Base-by-base conservation (phyloP, 2,329 filamentous ascomycete genomes). In the Fusarium equiseti region DNA sequence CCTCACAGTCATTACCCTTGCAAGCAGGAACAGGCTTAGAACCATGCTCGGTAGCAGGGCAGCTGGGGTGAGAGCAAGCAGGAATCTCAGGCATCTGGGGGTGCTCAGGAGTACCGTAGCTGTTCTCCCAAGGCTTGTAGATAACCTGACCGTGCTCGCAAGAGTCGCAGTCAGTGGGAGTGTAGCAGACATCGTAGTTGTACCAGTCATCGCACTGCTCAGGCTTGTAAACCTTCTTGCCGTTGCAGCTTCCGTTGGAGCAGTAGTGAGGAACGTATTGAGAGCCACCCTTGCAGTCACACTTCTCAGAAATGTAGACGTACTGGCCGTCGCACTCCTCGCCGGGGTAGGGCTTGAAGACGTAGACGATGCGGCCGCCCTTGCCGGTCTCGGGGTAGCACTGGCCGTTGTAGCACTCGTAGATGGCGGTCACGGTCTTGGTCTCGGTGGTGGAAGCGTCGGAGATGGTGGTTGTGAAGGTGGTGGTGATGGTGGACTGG, bases 71-170 rank as follows among this genome's bases (percentile, higher is more conserved):
- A 26, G 56, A 48, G 50, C 65, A 59, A 32, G 29, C 29, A 20
- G 70, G 64, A 12, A 57, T n/a, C 40, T 49, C 38, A 31, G 50
- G 27, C 32, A 56, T n/a, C 29, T 45, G 45, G n/a, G 58, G 53
- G 48, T 61, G 27, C 27, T 54, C 49, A 31, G 68, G 68, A 10
- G 55, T 66, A 52, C 58, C 60, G 35, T 43, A 55, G 42, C 26
- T 50, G 51, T 65, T 69, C 67, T 75, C 63, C 52, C 51, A 72
- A 49, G 73, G 72, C 73, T 73, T 73, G 72, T 73, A 75, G 68
- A 68, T 38, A 16, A 68, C n/a, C 15, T 68, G 55, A 4, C 69
- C 71, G 10, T 61, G 24, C 59, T 69, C 42, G 45, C 70, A 72
- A 15, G 32, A 38, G 0, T 72, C 53, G 29, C 70, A 73, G 56